These are phyloP conservation scores for Bacterosira constricta DNA, from an alignment of 108 stramenopile genomes.

Conservation along the genomic window DNA sequence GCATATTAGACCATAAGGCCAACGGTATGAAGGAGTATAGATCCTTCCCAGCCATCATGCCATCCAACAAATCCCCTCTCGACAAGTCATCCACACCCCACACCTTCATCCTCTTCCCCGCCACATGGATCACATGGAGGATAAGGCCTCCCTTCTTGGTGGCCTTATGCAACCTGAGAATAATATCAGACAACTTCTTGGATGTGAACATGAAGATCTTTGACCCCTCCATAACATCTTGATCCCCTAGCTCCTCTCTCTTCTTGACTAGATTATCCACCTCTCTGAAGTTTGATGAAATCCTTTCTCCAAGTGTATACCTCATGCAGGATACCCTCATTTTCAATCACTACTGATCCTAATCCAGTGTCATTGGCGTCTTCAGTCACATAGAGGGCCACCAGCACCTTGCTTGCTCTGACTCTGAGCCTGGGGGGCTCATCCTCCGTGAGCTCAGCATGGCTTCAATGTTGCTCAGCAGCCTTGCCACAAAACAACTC, in stretches of 20 bases:
- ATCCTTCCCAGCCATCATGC: not conserved
- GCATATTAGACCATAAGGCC: not conserved
- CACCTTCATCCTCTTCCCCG: slow-evolving; percentile 22
- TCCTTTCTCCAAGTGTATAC: not conserved
- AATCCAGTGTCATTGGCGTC: slow-evolving; percentile 43
- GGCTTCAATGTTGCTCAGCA: slow-evolving; percentile 23
- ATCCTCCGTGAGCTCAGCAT: slow-evolving; percentile 2
- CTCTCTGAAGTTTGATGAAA: slow-evolving; percentile 42
- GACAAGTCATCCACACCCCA: slow-evolving; percentile 35
- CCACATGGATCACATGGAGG: slow-evolving; percentile 18
- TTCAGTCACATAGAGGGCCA: slow-evolving; percentile 26
- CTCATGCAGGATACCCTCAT: slow-evolving; percentile 8
- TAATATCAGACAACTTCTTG: slow-evolving; percentile 22
- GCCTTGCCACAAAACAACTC: not conserved
- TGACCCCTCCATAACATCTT: slow-evolving; percentile 43
- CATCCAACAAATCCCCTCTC: slow-evolving; percentile 27
- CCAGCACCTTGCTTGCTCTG: not conserved
- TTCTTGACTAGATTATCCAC: slow-evolving; percentile 31
- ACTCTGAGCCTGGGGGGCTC: too few species aligned
- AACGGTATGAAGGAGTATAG: not conserved
- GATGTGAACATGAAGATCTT: slow-evolving; percentile 38
- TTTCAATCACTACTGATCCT: slow-evolving; percentile 4
- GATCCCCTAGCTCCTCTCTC: slow-evolving; percentile 4
- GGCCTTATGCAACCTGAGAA: slow-evolving; percentile 20
- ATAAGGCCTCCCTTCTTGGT: not conserved